These are phyloP conservation scores for Cydonia oblonga DNA, from an alignment of 331 rosid genomes.

Conservation along the genomic window DNA sequence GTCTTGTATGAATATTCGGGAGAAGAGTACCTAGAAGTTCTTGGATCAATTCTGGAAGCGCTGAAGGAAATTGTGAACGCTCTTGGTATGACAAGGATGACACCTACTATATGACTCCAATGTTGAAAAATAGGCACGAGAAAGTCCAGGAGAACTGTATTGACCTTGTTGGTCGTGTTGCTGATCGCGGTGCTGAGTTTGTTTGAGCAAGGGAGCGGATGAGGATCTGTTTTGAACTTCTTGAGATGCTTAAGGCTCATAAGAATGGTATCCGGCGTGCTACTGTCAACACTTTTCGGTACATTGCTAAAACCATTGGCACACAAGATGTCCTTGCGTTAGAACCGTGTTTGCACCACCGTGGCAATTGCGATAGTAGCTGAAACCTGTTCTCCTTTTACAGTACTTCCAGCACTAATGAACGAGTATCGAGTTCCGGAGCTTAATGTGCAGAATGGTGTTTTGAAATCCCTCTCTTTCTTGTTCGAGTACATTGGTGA, in stretches of 20 bases:
- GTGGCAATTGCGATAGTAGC: constrained; percentile 96
- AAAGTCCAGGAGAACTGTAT: constrained; percentile 98
- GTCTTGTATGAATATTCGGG: constrained; percentile 83
- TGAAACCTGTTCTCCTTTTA: constrained; percentile 94
- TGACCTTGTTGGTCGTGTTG: constrained; percentile 92
- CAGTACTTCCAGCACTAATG: constrained; percentile 91
- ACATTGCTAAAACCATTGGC: constrained; percentile 93
- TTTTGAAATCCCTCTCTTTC: constrained; percentile 84
- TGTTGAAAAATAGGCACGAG: constrained; percentile 91
- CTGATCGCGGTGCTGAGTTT: constrained; percentile 97
- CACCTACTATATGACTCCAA: constrained; percentile 90
- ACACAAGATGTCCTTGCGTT: constrained; percentile 91
- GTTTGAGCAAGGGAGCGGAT: constrained; percentile 96
- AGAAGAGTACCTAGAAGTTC: constrained; percentile 87
- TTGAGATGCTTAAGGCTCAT: constrained; percentile 99
- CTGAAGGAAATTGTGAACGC: constrained; percentile 87
- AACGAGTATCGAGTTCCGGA: constrained; percentile 94
- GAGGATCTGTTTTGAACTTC: constrained; percentile 96
- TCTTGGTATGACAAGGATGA: constrained; percentile 95
- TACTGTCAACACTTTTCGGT: constrained; percentile 88
- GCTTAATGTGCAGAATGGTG: constrained; percentile 94
- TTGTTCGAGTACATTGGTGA: constrained; percentile 96
- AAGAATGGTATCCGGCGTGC: constrained; percentile 96
- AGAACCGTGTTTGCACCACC: constrained; percentile 94
- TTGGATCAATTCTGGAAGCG: constrained; percentile 87